These are phyloP conservation scores for Aspergillus ruber DNA, from an alignment of 2,329 filamentous ascomycete genomes.

Conservation along the genomic window DNA sequence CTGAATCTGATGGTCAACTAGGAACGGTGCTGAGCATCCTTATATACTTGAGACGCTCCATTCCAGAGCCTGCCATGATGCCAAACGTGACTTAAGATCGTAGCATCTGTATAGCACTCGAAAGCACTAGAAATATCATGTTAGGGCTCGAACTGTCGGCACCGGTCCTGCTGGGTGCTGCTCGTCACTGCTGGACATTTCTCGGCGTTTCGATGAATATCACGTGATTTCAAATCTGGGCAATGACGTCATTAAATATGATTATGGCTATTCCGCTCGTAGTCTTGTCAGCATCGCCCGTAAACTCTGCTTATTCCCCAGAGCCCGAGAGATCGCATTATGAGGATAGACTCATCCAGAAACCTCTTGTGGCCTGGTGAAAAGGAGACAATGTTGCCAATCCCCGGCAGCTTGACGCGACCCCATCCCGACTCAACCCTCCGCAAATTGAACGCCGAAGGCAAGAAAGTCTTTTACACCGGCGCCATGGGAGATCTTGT, in stretches of 20 bases:
- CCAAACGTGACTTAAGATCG: background rate
- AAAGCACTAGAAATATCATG: slow-evolving; percentile 1
- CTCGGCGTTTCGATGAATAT: slow-evolving; percentile 15
- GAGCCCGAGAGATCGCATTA: too few relatives aligned
- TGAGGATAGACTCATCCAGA: too few relatives aligned
- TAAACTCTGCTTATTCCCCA: too few relatives aligned
- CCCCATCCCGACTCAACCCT: too few relatives aligned
- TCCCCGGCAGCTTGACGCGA: too few relatives aligned
- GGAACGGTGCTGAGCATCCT: slow-evolving; percentile 3
- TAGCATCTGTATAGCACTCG: background rate
- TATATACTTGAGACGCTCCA: slow-evolving; percentile 13
- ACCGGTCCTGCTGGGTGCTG: slow-evolving; percentile 3
- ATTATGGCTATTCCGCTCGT: too few relatives aligned
- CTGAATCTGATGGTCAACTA: slow-evolving; percentile 1
- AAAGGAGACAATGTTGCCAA: too few relatives aligned
- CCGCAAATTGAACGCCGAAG: too few relatives aligned
- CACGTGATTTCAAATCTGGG: slow-evolving; percentile 14
- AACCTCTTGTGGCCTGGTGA: too few relatives aligned
- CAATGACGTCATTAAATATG: background rate
- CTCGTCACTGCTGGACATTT: slow-evolving; percentile 10
- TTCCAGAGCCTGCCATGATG: slow-evolving; percentile 11
- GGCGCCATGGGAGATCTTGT: too few relatives aligned
- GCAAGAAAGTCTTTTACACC: too few relatives aligned
- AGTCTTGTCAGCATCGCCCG: too few relatives aligned
- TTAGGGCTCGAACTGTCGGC: slow-evolving; percentile 4